phyloP scores from a whole-genome alignment of 148 eudicot species.

The Rhododendron vialii region DNA sequence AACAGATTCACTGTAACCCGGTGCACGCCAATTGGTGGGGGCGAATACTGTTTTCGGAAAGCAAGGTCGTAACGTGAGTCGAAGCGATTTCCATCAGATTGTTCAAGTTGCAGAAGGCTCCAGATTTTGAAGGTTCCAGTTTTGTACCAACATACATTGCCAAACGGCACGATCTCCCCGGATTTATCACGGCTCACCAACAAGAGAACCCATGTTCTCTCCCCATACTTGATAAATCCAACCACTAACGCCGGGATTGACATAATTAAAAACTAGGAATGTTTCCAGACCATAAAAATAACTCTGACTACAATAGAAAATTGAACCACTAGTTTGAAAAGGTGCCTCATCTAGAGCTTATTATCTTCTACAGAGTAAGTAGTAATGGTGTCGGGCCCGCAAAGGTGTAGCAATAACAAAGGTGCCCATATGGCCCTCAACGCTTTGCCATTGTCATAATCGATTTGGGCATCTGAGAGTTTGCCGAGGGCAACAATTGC shows the following conservation, averaged over 20 bases:
- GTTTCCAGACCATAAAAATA: not conserved
- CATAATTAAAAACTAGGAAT: not conserved
- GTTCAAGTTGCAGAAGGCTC: too few species aligned
- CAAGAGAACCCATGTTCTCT: not conserved
- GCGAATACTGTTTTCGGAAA: too few species aligned
- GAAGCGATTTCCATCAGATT: too few species aligned
- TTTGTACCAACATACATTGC: too few species aligned
- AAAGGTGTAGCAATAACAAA: not conserved
- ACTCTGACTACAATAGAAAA: not conserved
- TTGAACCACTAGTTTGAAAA: not conserved
- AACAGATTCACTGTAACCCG: too few species aligned
- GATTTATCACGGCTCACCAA: not conserved
- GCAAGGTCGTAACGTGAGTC: too few species aligned
- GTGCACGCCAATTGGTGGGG: too few species aligned
- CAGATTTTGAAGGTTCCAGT: too few species aligned
- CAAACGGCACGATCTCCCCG: not conserved
- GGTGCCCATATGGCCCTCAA: not conserved
- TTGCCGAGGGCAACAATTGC: not conserved
- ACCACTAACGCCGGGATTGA: not conserved
- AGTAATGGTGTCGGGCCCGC: not conserved
- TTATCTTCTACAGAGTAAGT: not conserved
- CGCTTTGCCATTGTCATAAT: not conserved
- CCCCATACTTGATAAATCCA: not conserved
- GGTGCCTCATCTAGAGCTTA: not conserved
- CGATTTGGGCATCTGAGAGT: not conserved